These are phyloP conservation scores for Geotrichum phurueaensis DNA, from an alignment of 1,139 yeast genomes.

Conservation along the genomic window DNA sequence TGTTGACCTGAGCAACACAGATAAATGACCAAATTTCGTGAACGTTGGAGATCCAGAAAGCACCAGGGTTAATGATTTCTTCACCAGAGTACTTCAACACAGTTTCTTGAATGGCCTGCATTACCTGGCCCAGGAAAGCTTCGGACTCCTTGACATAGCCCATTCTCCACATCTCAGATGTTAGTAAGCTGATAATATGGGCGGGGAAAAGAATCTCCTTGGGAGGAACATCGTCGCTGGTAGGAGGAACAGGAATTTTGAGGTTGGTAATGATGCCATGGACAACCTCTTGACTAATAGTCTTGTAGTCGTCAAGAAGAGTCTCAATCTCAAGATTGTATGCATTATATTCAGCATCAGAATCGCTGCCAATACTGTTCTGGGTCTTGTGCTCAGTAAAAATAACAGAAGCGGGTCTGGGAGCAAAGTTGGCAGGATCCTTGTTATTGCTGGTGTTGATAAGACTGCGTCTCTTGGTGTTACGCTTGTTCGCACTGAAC, in stretches of 20 bases:
- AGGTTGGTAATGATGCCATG: slow-evolving; percentile 85
- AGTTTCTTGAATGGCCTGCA: slow-evolving; percentile 73
- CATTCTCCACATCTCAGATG: slow-evolving; percentile 97
- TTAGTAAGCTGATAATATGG: slow-evolving; percentile 81
- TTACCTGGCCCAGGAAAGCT: slow-evolving; percentile 81
- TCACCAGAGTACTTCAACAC: slow-evolving; percentile 55
- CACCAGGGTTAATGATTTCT: slow-evolving; percentile 85
- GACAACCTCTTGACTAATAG: slow-evolving; percentile 76
- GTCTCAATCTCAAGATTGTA: slow-evolving; percentile 38
- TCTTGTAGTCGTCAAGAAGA: slow-evolving; percentile 67
- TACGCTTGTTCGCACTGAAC: slow-evolving; percentile 28
- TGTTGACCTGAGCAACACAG: slow-evolving; percentile 86
- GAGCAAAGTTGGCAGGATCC: slow-evolving; percentile 29
- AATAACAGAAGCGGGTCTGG: slow-evolving; percentile 35
- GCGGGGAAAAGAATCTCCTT: slow-evolving; percentile 97
- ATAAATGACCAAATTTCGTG: slow-evolving; percentile 94
- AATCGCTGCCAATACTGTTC: slow-evolving; percentile 27
- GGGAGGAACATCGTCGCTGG: slow-evolving; percentile 70
- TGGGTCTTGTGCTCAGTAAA: slow-evolving; percentile 25
- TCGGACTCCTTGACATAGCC: slow-evolving; percentile 92
- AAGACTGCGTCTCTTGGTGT: slow-evolving; percentile 32
- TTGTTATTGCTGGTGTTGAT: slow-evolving; percentile 23
- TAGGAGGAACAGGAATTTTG: slow-evolving; percentile 79
- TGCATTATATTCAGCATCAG: slow-evolving; percentile 28
- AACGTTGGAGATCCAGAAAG: slow-evolving; percentile 96